A percentile compares a stretch with the other conserved stretches of the same genome.
Evolutionary conservation across 768 basidiomycete genomes (phyloP).

Genomic region (Boletus patriciae): DNA sequence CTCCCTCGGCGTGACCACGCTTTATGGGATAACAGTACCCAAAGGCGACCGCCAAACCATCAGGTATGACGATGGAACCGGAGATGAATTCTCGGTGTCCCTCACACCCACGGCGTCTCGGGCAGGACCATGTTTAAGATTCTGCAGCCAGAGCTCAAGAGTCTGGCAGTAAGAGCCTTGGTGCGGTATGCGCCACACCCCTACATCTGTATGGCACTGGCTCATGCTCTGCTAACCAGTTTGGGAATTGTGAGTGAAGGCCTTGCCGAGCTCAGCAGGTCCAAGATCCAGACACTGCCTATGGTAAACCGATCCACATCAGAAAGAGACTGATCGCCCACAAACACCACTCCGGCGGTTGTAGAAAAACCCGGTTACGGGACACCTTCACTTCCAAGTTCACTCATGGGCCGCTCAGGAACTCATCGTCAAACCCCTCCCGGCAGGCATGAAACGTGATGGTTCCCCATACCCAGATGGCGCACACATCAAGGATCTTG

Average conservation of each 20-base stretch:
- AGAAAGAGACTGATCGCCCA: background rate
- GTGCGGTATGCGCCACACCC: constrained; percentile 85
- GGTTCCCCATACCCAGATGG: constrained; percentile 82
- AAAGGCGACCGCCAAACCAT: constrained; percentile 60
- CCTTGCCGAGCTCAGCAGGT: too few species aligned
- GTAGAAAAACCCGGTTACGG: constrained; percentile 92
- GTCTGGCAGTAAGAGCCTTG: constrained; percentile 70
- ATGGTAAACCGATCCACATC: constrained; percentile 39
- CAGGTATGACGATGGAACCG: constrained; percentile 85
- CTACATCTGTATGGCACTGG: constrained; percentile 89
- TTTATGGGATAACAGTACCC: constrained; percentile 77
- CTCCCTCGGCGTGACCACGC: constrained; percentile 83
- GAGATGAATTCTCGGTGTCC: constrained; percentile 78
- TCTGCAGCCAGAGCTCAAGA: constrained; percentile 68
- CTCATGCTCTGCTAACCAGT: constrained; percentile 71
- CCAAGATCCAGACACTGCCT: constrained; percentile 70
- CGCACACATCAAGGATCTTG: constrained; percentile 67
- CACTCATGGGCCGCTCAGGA: constrained; percentile 78
- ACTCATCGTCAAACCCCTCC: constrained; percentile 69
- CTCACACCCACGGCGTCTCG: constrained; percentile 50
- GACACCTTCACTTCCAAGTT: constrained; percentile 82
- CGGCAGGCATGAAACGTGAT: constrained; percentile 52
- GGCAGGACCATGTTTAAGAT: constrained; percentile 85
- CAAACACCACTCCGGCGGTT: constrained; percentile 40
- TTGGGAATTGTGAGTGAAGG: constrained; percentile 81